Evolutionary conservation across 1,284 basidiomycete species (phyloP), one percentile per base, ranked within the genome.

Genomic region (Trametes hirsuta): DNA sequence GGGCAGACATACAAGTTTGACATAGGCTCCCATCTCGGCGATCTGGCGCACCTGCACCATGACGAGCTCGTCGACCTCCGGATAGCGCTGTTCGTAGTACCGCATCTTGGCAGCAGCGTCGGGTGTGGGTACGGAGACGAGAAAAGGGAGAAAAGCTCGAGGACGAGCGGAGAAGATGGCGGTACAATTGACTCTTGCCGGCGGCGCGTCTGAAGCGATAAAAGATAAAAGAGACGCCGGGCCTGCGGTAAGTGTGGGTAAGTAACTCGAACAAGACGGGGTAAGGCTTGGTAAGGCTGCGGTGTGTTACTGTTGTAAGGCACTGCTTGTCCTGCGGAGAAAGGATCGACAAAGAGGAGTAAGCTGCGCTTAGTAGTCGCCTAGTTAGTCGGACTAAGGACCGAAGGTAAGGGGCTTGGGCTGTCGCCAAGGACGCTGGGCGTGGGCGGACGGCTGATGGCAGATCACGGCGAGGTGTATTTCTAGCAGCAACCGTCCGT

Each of bases 21-120:
- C 97, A 76, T 99, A 99, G 53, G 97, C 97, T 57, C 97, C 97
- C 96, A 98, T 99, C 78, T 99, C 97, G 61, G 95, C 95, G 71
- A 99, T 99, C 80, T 97, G 94, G 76, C 94, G 93, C 66, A 99
- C 97, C 77, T 98, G 96, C 47, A 98, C 96, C 96, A 98, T 98
- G 76, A 98, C 96, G 63, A 98, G 88, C 77, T 98, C 94, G 76
- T 99, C 97, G 59, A 97, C 93, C 77, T 95, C 90, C 34, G 90
- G 91, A 70, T 91, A 93, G 64, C 85, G 84, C 71, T 87, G 86
- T 72, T 90, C 86, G 73, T 93, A 93, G 75, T 92, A 93, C 47
- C 91, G 85, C 91, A 93, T 93, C 37, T 61, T 72, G 55, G 25
- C 50, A 37, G 56, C 53, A 39, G 39, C 12, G 12, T 24, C 18